A percentile compares a stretch with the other conserved stretches of the same genome.
Conservation (phyloP, 768 basidiomycete genomes). For the Hygrocybe coccinea region DNA sequence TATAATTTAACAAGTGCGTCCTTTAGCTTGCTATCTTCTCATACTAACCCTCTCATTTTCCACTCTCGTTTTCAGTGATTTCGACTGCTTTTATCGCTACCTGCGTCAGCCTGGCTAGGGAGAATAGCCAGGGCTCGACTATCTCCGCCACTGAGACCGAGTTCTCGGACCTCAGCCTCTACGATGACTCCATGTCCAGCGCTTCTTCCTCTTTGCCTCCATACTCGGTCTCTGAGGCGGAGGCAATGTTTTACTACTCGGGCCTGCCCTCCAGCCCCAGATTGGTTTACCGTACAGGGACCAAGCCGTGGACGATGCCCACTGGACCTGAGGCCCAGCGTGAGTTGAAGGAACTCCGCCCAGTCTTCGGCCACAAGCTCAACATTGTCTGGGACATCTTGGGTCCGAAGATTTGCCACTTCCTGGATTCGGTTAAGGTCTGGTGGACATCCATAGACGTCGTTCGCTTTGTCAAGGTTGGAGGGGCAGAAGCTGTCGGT, state of each 20-base stretch:
- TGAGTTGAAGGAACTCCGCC: conserved; percentile 26
- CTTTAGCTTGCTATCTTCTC: background rate
- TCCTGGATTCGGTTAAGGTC: conserved; percentile 20
- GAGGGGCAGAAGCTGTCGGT: conserved; percentile 18
- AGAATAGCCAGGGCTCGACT: background rate
- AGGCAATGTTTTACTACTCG: conserved; percentile 26
- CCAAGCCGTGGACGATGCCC: conserved; percentile 22
- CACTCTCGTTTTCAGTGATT: conserved; percentile 1
- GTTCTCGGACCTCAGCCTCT: background rate
- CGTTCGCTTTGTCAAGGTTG: conserved; percentile 28
- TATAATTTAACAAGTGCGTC: too few relatives aligned
- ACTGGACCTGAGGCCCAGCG: conserved; percentile 17
- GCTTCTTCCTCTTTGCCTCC: conserved; percentile 14
- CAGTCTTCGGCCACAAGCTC: conserved; percentile 31
- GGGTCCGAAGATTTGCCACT: conserved; percentile 25
- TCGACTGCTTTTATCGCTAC: background rate
- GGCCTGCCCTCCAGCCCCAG: conserved; percentile 24
- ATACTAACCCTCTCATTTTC: background rate
- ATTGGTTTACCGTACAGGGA: conserved; percentile 26
- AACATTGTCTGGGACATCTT: conserved; percentile 28
- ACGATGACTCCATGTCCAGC: conserved; percentile 5
- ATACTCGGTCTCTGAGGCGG: conserved; percentile 15
- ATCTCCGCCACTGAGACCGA: background rate
- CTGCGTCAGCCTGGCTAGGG: background rate
- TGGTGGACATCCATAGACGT: conserved; percentile 30